Evolutionary conservation across 225 moss, liverwort and hornwort genomes (phyloP), one percentile per base, ranked within the genome.

Genomic region (Physcomitrium patens): DNA sequence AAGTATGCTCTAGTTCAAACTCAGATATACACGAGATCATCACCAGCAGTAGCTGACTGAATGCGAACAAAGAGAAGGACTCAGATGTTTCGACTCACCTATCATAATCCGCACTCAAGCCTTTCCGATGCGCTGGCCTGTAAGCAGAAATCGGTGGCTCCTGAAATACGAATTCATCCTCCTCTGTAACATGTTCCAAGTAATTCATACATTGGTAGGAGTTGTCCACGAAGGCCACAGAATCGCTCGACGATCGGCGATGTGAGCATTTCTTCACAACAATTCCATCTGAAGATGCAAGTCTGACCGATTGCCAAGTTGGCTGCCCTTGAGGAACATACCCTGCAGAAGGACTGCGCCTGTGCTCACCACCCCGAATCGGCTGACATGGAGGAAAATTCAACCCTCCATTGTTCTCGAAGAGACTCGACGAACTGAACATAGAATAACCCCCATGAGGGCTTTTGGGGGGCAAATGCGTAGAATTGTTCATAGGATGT

Each of bases 401-500:
- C 8, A 75, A 73, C 0, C 80, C 62, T 12, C 81, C 73, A 10
- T 76, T 72, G 13, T 68, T 77, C 15, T 92, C 93, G 22, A 94
- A 99, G n/a, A 95, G 71, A 57, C 87, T 94, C 16, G 86, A 71
- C 8, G 87, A 91, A 63, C 73, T 80, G 50, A 88, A 88, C 85
- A 85, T 83, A n/a, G 85, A 85, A 28, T 80, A 90, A 14, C 82
- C 77, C 3, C 86, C 86, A 27, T 73, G 83, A 1, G 97, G 97
- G 52, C 97, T 93, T 55, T 95, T 99, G 0, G 95, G 97, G 24
- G 97, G 97, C 68, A 99, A 81, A 65, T 99, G 93, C 27, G 94
- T 85, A 55, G 94, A 91, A 80, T 94, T 93, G 86, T 90, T 93
- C 94, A 99, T 93, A 14, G 97, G 97, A 71, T 89, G 91, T 20